Evolutionary conservation across 805 yeast species (phyloP).

Genomic region (Cyberlindnera mycetangii): DNA sequence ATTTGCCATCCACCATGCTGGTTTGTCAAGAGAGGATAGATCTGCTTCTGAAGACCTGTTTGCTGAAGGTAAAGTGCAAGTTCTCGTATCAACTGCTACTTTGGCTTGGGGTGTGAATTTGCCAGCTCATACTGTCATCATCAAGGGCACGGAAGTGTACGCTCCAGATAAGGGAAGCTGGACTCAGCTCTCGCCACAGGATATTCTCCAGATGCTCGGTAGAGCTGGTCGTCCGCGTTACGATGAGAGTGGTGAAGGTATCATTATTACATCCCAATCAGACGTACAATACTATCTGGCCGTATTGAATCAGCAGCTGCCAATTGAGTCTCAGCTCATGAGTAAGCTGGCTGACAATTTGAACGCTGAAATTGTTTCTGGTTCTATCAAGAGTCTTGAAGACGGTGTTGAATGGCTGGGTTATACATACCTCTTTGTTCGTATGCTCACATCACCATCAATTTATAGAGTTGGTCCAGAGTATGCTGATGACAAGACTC

Average conservation of each 20-base stretch:
- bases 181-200: conserved; percentile 93
- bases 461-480: conserved; percentile 74
- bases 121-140: conserved; percentile 92
- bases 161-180: conserved; percentile 88
- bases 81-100: conserved; percentile 87
- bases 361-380: conserved; percentile 85
- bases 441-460: conserved; percentile 73
- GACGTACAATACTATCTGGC: conserved; percentile 89
- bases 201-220: conserved; percentile 94
- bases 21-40: conserved; percentile 70
- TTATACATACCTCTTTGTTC: conserved; percentile 70
- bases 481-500: conserved; percentile 46
- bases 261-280: conserved; percentile 82
- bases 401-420: conserved; percentile 84
- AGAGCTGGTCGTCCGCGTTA: conserved; percentile 97
- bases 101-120: conserved; percentile 96
- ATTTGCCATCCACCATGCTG: conserved; percentile 92
- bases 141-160: conserved; percentile 91
- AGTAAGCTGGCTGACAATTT: conserved; percentile 65
- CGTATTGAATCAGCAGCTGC: conserved; percentile 84
- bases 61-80: conserved; percentile 83
- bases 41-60: conserved; percentile 78
- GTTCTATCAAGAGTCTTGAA: conserved; percentile 53
- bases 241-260: conserved; percentile 91
- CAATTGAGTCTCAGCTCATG: conserved; percentile 87